A percentile compares a stretch with the other conserved stretches of the same genome.
These are phyloP conservation scores for Xylaria sp. DNA, from an alignment of 495 filamentous ascomycete genomes.

Conservation along the genomic window DNA sequence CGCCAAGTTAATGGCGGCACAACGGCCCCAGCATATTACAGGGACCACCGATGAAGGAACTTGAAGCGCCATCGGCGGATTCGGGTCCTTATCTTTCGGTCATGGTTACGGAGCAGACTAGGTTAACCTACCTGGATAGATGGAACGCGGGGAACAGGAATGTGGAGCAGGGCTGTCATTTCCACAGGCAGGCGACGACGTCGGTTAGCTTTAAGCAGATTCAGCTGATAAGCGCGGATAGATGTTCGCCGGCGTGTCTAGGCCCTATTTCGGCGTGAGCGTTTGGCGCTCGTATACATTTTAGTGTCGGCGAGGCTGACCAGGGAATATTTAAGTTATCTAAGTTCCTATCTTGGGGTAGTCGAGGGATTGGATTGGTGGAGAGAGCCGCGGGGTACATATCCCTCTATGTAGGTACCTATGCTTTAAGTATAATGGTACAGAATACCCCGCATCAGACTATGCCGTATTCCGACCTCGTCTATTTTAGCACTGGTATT, in stretches of 20 bases:
- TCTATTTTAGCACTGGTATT: background rate
- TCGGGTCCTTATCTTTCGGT: background rate
- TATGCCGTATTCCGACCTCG: slow-evolving; percentile 8
- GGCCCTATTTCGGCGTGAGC: background rate
- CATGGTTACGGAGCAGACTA: background rate
- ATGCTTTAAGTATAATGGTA: background rate
- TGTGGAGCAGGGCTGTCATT: background rate
- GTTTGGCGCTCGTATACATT: background rate
- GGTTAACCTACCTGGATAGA: too few relatives aligned
- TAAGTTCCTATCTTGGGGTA: slow-evolving; percentile 9
- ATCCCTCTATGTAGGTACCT: background rate
- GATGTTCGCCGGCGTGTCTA: slow-evolving; percentile 4
- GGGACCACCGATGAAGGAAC: background rate
- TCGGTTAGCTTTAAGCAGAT: background rate
- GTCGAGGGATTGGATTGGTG: slow-evolving; percentile 13
- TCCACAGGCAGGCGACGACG: background rate
- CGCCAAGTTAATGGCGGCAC: background rate
- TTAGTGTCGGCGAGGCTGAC: slow-evolving; percentile 10
- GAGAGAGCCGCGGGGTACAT: slow-evolving; percentile 21
- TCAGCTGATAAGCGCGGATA: slow-evolving; percentile 8
- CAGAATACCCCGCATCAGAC: slow-evolving; percentile 14
- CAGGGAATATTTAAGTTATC: background rate
- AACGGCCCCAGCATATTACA: background rate
- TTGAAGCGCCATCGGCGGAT: slow-evolving; percentile 8
- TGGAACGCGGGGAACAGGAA: slow-evolving; percentile 13